Conservation (phyloP, 306 rosid species). For the Cucurbita ficifolia region DNA sequence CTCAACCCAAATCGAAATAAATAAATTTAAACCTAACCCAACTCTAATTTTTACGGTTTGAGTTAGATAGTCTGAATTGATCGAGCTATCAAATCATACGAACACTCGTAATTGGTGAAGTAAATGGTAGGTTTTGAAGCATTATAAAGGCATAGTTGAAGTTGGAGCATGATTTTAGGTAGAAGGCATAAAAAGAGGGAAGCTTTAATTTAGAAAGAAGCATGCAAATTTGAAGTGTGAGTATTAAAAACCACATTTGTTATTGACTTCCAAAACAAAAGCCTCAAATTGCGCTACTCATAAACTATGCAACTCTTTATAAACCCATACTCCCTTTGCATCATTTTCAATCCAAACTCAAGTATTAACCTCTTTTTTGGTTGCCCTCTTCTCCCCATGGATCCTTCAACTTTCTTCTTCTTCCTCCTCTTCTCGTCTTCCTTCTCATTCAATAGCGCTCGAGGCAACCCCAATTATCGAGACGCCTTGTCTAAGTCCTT, state of each 20-base stretch:
- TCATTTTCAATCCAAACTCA: neutral
- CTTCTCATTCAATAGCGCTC: neutral
- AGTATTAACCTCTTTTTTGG: neutral
- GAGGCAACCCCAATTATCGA: conserved; percentile 29
- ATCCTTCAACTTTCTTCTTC: too few relatives aligned
- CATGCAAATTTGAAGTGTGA: neutral
- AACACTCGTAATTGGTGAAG: too few relatives aligned
- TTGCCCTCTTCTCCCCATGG: neutral
- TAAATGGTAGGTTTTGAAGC: neutral
- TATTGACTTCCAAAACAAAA: conserved; percentile 4
- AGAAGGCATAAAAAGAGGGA: neutral
- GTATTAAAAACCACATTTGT: neutral
- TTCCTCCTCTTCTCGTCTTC: neutral
- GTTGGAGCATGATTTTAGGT: neutral
- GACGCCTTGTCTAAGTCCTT: conserved; percentile 75
- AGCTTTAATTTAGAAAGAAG: neutral
- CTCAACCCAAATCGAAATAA: too few relatives aligned
- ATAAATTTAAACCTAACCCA: too few relatives aligned
- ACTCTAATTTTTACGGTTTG: too few relatives aligned
- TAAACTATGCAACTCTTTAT: neutral
- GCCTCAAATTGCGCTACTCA: conserved; percentile 2
- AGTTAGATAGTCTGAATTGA: too few relatives aligned
- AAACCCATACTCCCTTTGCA: neutral
- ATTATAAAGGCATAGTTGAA: neutral
- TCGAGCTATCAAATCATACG: too few relatives aligned